Evolutionary conservation across 1,139 yeast species (phyloP).

Genomic region (Saccharomycopsis hybrid): DNA sequence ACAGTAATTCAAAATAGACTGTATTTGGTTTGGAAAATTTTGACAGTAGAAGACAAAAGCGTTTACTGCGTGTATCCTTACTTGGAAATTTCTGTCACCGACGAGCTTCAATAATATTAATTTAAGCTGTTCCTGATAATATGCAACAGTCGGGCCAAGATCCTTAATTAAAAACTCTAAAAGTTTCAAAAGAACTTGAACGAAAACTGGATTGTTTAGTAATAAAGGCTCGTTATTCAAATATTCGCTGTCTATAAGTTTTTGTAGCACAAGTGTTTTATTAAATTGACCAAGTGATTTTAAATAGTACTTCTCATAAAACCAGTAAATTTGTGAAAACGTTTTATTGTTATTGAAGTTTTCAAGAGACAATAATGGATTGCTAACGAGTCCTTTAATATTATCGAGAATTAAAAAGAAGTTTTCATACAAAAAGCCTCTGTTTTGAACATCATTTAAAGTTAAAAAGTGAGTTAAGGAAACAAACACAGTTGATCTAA

Average conservation of each 20-base stretch:
- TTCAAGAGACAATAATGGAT: slow-evolving; percentile 7
- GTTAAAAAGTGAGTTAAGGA: slow-evolving; percentile 31
- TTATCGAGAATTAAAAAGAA: slow-evolving; percentile 26
- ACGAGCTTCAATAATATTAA: slow-evolving; percentile 14
- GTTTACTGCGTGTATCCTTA: slow-evolving; percentile 13
- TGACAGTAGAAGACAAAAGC: slow-evolving; percentile 18
- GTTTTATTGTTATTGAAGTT: slow-evolving; percentile 16
- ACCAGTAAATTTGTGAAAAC: slow-evolving; percentile 18
- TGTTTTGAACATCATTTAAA: slow-evolving; percentile 26
- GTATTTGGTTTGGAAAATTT: slow-evolving; percentile 14
- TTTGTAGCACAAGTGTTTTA: slow-evolving; percentile 15
- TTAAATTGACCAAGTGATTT: slow-evolving; percentile 17
- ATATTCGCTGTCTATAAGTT: slow-evolving; percentile 17
- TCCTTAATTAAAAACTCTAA: slow-evolving; percentile 15
- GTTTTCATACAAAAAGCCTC: slow-evolving; percentile 25
- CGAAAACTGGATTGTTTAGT: slow-evolving; percentile 23
- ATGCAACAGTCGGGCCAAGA: slow-evolving; percentile 15
- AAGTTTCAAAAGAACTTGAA: slow-evolving; percentile 21
- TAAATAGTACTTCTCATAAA: slow-evolving; percentile 18
- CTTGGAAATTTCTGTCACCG: slow-evolving; percentile 14
- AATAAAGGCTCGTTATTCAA: slow-evolving; percentile 15
- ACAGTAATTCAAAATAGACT: slow-evolving; percentile 19
- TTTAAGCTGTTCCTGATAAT: slow-evolving; percentile 14
- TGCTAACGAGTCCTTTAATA: slow-evolving; percentile 9
- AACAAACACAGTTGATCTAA: slow-evolving; percentile 27